Evolutionary conservation across 257 asterid species (phyloP).

Genomic region (Fraxinus americana): DNA sequence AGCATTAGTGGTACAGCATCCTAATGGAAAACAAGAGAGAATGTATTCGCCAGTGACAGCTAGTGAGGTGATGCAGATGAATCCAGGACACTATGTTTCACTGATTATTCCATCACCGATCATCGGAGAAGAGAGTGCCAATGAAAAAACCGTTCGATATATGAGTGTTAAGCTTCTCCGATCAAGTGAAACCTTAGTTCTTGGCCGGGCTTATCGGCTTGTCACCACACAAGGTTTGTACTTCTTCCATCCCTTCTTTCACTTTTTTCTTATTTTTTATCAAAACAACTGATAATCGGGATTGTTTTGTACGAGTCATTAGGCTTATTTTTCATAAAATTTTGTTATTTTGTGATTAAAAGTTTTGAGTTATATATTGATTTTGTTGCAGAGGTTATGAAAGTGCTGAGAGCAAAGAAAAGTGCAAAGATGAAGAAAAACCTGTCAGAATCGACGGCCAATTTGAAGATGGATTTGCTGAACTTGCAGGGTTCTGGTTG

Average conservation of each 20-base stretch:
- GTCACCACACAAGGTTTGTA: constrained; percentile 33
- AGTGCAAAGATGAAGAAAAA: constrained; percentile 49
- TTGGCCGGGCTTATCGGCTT: constrained; percentile 33
- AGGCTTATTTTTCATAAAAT: neutral
- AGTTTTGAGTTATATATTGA: neutral
- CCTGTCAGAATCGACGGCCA: constrained; percentile 27
- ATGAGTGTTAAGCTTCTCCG: constrained; percentile 33
- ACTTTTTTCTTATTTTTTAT: neutral
- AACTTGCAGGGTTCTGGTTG: constrained; percentile 19
- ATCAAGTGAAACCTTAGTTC: constrained; percentile 29
- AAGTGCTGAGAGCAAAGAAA: constrained; percentile 53
- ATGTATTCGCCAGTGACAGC: constrained; percentile 56
- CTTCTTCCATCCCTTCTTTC: neutral
- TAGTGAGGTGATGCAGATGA: constrained; percentile 61
- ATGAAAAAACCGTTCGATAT: constrained; percentile 18
- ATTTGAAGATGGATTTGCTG: constrained; percentile 24
- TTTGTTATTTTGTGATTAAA: neutral
- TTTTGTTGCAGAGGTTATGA: constrained; percentile 47
- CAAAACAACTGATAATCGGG: neutral
- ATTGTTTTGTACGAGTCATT: neutral
- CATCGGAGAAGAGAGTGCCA: neutral
- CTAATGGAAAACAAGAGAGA: constrained; percentile 59
- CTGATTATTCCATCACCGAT: constrained; percentile 25
- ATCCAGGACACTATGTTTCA: constrained; percentile 42
- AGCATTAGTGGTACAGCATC: constrained; percentile 66